A percentile compares a stretch with the other conserved stretches of the same genome.
Evolutionary conservation across 495 filamentous ascomycete species (phyloP).

Genomic region (Astrothelium macrocarpum): DNA sequence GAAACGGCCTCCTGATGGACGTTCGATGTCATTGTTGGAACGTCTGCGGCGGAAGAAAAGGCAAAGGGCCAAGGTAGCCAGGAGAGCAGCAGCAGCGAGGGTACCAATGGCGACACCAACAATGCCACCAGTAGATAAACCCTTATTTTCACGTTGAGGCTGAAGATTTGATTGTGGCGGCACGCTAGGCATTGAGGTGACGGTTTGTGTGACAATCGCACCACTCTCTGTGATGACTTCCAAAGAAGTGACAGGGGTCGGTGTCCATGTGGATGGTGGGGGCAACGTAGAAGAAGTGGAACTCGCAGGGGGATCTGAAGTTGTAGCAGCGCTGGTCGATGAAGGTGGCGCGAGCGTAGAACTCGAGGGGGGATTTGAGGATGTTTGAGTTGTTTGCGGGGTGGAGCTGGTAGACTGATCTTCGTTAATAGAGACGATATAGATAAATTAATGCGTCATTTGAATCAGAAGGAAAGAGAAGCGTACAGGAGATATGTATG

Average conservation of each 20-base stretch:
- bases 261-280: neutral
- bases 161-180: neutral
- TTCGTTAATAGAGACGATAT: neutral
- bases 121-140: neutral
- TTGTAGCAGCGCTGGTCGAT: neutral
- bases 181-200: neutral
- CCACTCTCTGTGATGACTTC: neutral
- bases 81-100: neutral
- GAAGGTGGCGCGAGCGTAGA: neutral
- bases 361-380: neutral
- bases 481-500: constrained; percentile 5
- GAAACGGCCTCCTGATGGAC: neutral
- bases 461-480: neutral
- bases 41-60: neutral
- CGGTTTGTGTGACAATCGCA: neutral
- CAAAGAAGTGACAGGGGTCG: neutral
- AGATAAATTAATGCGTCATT: neutral
- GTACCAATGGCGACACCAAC: neutral
- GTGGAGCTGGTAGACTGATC: neutral
- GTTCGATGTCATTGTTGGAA: neutral
- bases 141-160: neutral
- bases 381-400: neutral
- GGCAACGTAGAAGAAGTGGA: neutral
- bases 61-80: neutral
- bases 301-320: neutral